Percentiles rank a stretch among this genome's conserved stretches.
These are phyloP conservation scores for Rhodamnia rubescens DNA, from an alignment of 345 rosid species.

Conservation along the genomic window DNA sequence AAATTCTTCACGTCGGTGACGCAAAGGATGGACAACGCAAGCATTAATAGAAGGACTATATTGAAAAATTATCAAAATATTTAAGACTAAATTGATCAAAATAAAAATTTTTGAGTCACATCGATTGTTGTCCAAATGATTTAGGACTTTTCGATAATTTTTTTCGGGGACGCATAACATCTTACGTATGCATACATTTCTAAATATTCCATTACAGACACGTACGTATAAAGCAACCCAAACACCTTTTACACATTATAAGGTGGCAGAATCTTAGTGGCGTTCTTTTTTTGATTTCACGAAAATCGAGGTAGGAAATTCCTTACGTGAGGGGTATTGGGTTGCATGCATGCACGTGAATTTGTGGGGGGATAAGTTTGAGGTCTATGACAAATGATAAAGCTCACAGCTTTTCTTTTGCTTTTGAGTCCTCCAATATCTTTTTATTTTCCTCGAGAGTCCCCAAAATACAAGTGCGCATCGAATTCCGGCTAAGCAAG, in stretches of 20 bases:
- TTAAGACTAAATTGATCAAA: not conserved
- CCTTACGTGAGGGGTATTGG: not conserved
- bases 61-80: not conserved
- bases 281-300: not conserved
- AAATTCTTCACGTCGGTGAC: not conserved
- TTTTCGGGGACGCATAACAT: not conserved
- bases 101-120: not conserved
- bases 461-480: not conserved
- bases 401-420: not conserved
- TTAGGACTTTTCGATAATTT: not conserved
- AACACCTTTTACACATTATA: not conserved
- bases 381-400: not conserved
- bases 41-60: not conserved
- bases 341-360: not conserved
- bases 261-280: not conserved
- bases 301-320: not conserved
- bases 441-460: not conserved
- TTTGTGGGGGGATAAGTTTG: not conserved
- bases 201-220: not conserved
- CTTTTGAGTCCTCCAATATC: not conserved
- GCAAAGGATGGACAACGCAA: rapidly evolving
- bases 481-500: not conserved
- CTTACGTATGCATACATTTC: not conserved
- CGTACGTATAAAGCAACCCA: not conserved
- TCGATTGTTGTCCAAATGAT: not conserved